Conservation (phyloP, 2,329 filamentous ascomycete species). For the Clonostachys rhizophaga region DNA sequence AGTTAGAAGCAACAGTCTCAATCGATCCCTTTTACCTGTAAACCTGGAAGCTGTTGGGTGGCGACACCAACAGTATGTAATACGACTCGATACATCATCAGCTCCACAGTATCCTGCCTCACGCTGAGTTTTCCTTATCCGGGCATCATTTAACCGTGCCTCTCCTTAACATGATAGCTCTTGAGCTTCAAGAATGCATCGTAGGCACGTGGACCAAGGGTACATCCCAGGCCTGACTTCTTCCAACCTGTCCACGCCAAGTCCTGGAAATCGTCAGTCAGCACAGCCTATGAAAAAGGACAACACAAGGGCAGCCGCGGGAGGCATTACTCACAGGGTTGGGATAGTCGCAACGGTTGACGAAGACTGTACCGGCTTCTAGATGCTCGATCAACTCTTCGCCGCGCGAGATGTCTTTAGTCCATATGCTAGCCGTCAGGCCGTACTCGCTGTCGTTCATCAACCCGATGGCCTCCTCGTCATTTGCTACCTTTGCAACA, state of each 20-base stretch:
- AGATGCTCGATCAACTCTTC: slow-evolving; percentile 74
- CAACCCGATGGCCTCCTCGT: slow-evolving; percentile 75
- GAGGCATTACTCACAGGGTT: slow-evolving; percentile 64
- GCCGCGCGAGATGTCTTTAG: slow-evolving; percentile 76
- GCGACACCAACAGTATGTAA: too few relatives aligned
- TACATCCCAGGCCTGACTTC: slow-evolving; percentile 89
- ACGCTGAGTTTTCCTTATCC: too few relatives aligned
- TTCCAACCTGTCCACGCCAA: slow-evolving; percentile 98
- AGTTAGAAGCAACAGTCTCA: too few relatives aligned
- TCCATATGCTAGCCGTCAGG: slow-evolving; percentile 93
- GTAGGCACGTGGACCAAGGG: slow-evolving; percentile 84
- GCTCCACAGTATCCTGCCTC: too few relatives aligned
- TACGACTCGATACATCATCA: too few relatives aligned
- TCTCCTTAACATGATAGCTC: slow-evolving; percentile 90
- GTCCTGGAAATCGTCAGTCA: slow-evolving; percentile 47
- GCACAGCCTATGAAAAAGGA: background rate
- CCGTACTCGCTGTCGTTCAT: slow-evolving; percentile 98
- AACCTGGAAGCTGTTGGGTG: too few relatives aligned
- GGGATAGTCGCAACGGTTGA: slow-evolving; percentile 90
- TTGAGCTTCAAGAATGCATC: slow-evolving; percentile 96
- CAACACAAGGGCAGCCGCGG: background rate
- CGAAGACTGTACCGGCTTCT: slow-evolving; percentile 92
- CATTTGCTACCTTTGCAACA: slow-evolving; percentile 77
- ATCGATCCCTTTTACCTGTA: too few relatives aligned
- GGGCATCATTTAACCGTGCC: slow-evolving; percentile 46